phyloP scores from a whole-genome alignment of 129 eudicot species.

The Mikania micrantha region DNA sequence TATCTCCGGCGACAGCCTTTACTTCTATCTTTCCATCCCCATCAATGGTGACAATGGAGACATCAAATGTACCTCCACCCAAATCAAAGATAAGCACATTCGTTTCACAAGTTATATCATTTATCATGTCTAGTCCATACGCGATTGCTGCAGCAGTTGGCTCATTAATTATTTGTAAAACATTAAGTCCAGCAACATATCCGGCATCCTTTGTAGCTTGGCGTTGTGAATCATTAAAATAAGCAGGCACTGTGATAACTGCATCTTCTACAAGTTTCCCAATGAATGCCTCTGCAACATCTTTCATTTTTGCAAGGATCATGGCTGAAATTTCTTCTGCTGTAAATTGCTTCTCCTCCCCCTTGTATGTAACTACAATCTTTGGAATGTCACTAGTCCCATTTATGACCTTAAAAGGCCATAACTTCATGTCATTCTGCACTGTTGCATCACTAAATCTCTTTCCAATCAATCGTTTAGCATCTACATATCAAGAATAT shows the following conservation, averaged over 20 bases:
- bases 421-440: conserved; percentile 9
- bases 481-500: background rate
- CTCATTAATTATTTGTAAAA: conserved; percentile 35
- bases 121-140: conserved; percentile 21
- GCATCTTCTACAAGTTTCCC: conserved; percentile 10
- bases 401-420: background rate
- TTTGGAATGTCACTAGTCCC: background rate
- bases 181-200: conserved; percentile 38
- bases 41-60: conserved; percentile 1
- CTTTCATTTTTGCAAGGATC: conserved; percentile 1
- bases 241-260: conserved; percentile 6
- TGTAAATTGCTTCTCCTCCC: background rate
- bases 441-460: background rate
- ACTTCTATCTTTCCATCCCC: conserved; percentile 2
- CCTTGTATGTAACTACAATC: conserved; percentile 6
- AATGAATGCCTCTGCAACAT: conserved; percentile 5
- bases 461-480: conserved; percentile 5
- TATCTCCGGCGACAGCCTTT: conserved; percentile 34
- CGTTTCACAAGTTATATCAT: background rate
- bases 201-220: conserved; percentile 10
- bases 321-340: conserved; percentile 7
- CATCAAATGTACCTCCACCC: conserved; percentile 6
- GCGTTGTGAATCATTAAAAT: conserved; percentile 4
- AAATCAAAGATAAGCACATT: conserved; percentile 25
- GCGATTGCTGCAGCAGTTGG: conserved; percentile 44